phyloP scores from a whole-genome alignment of 257 asterid species.

The Dorcoceras hygrometricum region DNA sequence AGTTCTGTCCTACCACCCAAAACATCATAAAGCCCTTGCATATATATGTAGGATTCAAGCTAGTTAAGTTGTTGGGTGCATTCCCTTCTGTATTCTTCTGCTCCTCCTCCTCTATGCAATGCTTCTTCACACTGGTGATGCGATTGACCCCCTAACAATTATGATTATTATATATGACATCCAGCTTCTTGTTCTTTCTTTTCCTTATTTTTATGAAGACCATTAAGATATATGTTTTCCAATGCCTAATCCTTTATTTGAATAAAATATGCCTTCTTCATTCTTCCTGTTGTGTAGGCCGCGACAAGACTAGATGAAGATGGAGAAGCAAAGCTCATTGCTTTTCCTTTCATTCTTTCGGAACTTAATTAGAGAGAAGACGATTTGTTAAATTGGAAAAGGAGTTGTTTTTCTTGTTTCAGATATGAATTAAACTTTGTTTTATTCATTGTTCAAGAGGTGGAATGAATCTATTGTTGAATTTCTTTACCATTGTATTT shows the following conservation, averaged over 20 bases:
- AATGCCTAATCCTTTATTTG: conserved; percentile 32
- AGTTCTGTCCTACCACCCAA: conserved; percentile 19
- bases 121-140: conserved; percentile 1
- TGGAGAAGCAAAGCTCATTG: conserved; percentile 55
- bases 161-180: not conserved
- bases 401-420: conserved; percentile 21
- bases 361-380: conserved; percentile 31
- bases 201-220: conserved; percentile 23
- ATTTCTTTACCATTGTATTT: conserved; percentile 12
- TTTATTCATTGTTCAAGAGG: conserved; percentile 7
- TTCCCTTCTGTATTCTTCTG: conserved; percentile 14
- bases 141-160: conserved; percentile 22
- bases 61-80: conserved; percentile 18
- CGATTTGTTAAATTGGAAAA: conserved; percentile 29
- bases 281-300: conserved; percentile 79
- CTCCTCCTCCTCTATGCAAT: not conserved
- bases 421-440: conserved; percentile 25
- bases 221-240: conserved; percentile 23
- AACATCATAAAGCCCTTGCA: conserved; percentile 23
- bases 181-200: conserved; percentile 13
- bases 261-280: conserved; percentile 41
- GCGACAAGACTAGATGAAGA: conserved; percentile 85
- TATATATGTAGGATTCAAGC: conserved; percentile 18
- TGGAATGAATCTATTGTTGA: conserved; percentile 22
- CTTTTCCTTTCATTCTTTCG: conserved; percentile 31